phyloP scores from a whole-genome alignment of 495 filamentous ascomycete genomes.

The Parathielavia hyrcaniae region DNA sequence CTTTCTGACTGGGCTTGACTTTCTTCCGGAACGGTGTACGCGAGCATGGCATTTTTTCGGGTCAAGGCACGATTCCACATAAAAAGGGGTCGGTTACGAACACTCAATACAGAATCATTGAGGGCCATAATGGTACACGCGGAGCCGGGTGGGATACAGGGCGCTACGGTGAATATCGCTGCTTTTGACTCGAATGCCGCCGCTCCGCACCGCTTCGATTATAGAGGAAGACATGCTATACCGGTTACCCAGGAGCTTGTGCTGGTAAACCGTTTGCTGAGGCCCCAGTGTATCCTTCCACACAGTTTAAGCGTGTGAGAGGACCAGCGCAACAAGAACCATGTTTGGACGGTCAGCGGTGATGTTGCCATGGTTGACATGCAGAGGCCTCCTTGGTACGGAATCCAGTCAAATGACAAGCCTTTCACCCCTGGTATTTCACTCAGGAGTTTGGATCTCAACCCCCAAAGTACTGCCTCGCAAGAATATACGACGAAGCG shows the following conservation, averaged over 20 bases:
- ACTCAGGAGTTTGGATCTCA: no score
- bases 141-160: conserved; percentile 21
- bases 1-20: conserved; percentile 36
- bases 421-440: no score
- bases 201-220: conserved; percentile 11
- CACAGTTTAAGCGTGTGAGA: not conserved
- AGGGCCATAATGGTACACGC: conserved; percentile 23
- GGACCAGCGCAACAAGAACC: no score
- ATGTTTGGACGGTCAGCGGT: no score
- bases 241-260: conserved; percentile 1
- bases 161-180: conserved; percentile 24
- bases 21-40: conserved; percentile 40
- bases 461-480: not conserved
- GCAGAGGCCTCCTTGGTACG: no score
- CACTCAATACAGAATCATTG: conserved; percentile 37
- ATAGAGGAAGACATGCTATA: conserved; percentile 21
- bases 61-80: conserved; percentile 38
- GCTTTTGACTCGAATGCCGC: conserved; percentile 22
- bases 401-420: no score
- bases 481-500: no score
- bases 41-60: conserved; percentile 39
- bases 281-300: not conserved
- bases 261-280: not conserved
- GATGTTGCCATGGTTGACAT: no score
- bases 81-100: conserved; percentile 35